Base-by-base conservation (phyloP, 768 basidiomycete species). In the Tylopilus vinaceipallidus region DNA sequence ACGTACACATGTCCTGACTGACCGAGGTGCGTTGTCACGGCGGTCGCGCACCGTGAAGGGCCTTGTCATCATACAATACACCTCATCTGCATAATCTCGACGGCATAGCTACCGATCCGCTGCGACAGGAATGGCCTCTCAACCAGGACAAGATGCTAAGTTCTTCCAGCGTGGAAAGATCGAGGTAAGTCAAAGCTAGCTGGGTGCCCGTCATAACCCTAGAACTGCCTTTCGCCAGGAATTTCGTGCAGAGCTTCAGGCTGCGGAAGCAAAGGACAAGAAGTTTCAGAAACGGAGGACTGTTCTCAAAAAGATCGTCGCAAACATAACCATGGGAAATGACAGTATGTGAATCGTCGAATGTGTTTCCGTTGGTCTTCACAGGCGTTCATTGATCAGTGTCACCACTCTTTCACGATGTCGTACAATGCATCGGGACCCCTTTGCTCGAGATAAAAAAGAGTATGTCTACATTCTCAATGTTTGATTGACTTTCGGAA, bases 271-370 rank as follows among this genome's bases (percentile, higher is more conserved):
- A 55, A 97, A 97, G 72, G 97, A 99, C 78, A 99, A 98, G 79
- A 95, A 94, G 62, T 98, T 81, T 57, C 73, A 83, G 58, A 95
- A 95, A 71, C 82, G 94, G 61, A 98, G 94, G 80, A 94, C 83
- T 0, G 88, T 91, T 17, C 72, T 98, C 60, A 98, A 99, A 80
- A 95, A 95, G 76, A 88, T 98, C 52, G 93, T 98, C 12, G 97
- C 97, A 35, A 98, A 98, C 70, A 98, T 98, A 69, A 99, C 97
- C 4, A 98, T 99, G 95, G 97, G 97, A 37, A 97, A 94, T 65
- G 95, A 98, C 71, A 95, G 95, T 97, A 66, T 72, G 93, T 83
- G 55, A 45, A 53, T 54, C 33, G 42, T 49, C 40, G 47, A 43
- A 19, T 32, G 36, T 36, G 27, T 29, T 29, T 29, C 23, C 35